Evolutionary conservation across 805 yeast genomes (phyloP).

Genomic region (Wickerhamomyces bisporus): DNA sequence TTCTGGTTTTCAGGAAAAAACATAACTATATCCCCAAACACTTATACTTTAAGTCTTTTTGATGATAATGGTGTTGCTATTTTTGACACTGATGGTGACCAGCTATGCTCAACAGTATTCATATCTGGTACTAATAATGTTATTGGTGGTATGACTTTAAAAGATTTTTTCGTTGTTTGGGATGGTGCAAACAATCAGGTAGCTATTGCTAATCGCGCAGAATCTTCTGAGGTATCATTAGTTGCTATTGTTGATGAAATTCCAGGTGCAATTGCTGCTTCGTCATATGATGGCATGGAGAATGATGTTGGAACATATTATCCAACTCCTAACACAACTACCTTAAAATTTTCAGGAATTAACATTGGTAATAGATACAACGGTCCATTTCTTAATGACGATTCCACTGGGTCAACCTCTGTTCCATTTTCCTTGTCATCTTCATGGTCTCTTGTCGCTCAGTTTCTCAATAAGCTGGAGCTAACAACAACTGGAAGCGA

Average conservation of each 20-base stretch:
- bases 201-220: slow-evolving; percentile 12
- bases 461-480: background rate
- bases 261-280: slow-evolving; percentile 15
- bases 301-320: background rate
- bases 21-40: slow-evolving; percentile 7
- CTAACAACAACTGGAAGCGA: background rate
- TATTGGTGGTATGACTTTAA: slow-evolving; percentile 13
- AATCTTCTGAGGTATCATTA: slow-evolving; percentile 3
- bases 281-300: background rate
- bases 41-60: slow-evolving; percentile 8
- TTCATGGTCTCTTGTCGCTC: too few relatives aligned
- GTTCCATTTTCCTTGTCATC: background rate
- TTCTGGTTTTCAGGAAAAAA: slow-evolving; percentile 15
- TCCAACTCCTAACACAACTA: background rate
- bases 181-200: slow-evolving; percentile 16
- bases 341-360: background rate
- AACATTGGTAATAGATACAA: background rate
- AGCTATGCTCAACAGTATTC: slow-evolving; percentile 11
- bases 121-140: background rate
- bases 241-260: slow-evolving; percentile 13
- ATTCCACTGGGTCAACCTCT: background rate
- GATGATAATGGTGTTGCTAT: slow-evolving; percentile 5
- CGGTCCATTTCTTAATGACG: background rate
- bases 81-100: slow-evolving; percentile 12
- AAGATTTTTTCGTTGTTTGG: slow-evolving; percentile 12